A percentile compares a stretch with the other conserved stretches of the same genome.
phyloP scores from a whole-genome alignment of 805 yeast species.

The Spathaspora passalidarum region DNA sequence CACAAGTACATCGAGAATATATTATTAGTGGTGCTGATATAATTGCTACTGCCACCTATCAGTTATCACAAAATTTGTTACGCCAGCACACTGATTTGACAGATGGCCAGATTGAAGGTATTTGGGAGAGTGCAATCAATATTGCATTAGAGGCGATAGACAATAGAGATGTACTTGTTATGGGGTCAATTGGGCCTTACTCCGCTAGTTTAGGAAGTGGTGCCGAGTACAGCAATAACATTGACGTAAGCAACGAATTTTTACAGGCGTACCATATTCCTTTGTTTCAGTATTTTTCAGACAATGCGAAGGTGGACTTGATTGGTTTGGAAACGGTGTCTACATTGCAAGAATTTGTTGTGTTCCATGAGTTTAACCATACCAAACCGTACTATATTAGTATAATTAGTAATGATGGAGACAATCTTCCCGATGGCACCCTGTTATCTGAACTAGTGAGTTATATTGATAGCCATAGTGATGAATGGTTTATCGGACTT shows the following conservation, averaged over 20 bases:
- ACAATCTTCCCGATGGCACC: slow-evolving; percentile 30
- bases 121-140: slow-evolving; percentile 24
- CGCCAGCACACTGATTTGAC: slow-evolving; percentile 16
- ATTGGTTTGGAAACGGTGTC: slow-evolving; percentile 77
- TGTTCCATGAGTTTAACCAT: slow-evolving; percentile 24
- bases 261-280: slow-evolving; percentile 51
- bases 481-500: slow-evolving; percentile 40
- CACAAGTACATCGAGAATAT: slow-evolving; percentile 49
- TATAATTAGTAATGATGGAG: slow-evolving; percentile 24
- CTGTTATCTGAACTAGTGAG: slow-evolving; percentile 18
- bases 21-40: slow-evolving; percentile 53
- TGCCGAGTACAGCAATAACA: slow-evolving; percentile 71
- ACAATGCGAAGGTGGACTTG: slow-evolving; percentile 46
- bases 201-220: slow-evolving; percentile 70
- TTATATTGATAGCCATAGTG: slow-evolving; percentile 4
- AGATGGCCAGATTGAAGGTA: slow-evolving; percentile 12
- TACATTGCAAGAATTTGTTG: slow-evolving; percentile 51
- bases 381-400: slow-evolving; percentile 46
- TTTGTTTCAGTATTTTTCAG: slow-evolving; percentile 33
- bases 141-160: slow-evolving; percentile 20
- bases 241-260: slow-evolving; percentile 31
- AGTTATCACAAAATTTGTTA: slow-evolving; percentile 47
- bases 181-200: slow-evolving; percentile 75
- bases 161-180: slow-evolving; percentile 24
- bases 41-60: slow-evolving; percentile 58